Percentiles rank a stretch among this genome's conserved stretches.
phyloP scores from a whole-genome alignment of 208 protist genomes.

The Wallacemonas sp. region DNA sequence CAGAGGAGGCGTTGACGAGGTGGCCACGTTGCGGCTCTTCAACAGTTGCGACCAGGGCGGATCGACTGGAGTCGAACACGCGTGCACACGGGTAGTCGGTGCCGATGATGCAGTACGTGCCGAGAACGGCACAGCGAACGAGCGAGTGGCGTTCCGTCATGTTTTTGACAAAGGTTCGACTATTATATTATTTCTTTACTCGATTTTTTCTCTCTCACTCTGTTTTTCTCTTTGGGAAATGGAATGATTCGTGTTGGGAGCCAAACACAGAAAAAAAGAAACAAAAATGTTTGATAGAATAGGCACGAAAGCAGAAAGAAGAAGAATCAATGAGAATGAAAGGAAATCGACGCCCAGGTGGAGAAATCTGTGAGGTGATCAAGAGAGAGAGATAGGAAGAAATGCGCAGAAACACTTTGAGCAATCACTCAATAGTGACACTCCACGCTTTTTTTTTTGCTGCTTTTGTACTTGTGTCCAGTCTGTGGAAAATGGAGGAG shows the following conservation, averaged over 20 bases:
- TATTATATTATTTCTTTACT: neutral
- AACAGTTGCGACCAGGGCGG: slow-evolving; percentile 46
- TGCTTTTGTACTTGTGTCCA: too few species aligned
- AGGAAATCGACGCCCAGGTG: too few species aligned
- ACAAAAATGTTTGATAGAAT: slow-evolving; percentile 8
- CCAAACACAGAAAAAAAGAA: neutral
- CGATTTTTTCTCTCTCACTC: neutral
- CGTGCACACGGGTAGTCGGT: slow-evolving; percentile 79
- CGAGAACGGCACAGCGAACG: slow-evolving; percentile 50
- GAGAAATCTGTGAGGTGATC: too few species aligned
- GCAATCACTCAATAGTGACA: too few species aligned
- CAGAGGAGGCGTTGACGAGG: slow-evolving; percentile 20
- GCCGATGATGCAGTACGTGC: slow-evolving; percentile 65
- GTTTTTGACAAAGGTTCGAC: neutral
- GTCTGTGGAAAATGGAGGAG: too few species aligned
- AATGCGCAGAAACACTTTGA: too few species aligned
- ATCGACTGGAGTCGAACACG: slow-evolving; percentile 60
- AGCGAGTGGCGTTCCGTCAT: slow-evolving; percentile 82
- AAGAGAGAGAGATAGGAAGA: too few species aligned
- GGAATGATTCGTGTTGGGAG: too few species aligned
- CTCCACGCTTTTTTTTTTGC: too few species aligned
- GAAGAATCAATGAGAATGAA: too few species aligned
- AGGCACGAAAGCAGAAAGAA: neutral
- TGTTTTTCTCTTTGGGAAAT: neutral
- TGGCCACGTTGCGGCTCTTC: slow-evolving; percentile 45